Percentiles rank a stretch among this genome's conserved stretches.
phyloP scores from a whole-genome alignment of 805 yeast genomes.

The Sugiyamaella qingdaonensis region DNA sequence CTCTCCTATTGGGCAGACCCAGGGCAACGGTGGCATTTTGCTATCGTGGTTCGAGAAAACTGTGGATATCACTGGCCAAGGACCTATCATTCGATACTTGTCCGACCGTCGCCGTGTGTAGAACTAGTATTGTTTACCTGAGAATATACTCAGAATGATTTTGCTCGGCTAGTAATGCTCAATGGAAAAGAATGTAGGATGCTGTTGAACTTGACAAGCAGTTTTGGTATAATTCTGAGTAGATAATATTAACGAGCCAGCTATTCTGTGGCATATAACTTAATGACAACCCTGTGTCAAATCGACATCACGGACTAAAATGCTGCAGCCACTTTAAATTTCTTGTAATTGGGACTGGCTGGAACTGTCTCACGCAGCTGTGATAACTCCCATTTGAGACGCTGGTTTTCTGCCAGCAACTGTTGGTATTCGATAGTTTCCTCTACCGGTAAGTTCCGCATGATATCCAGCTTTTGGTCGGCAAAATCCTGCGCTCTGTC shows the following conservation, averaged over 20 bases:
- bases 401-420: slow-evolving; percentile 7
- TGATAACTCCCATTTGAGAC: not conserved
- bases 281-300: too few relatives aligned
- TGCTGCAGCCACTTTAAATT: too few relatives aligned
- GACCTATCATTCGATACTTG: slow-evolving; percentile 80
- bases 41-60: slow-evolving; percentile 92
- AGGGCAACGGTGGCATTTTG: slow-evolving; percentile 79
- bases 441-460: slow-evolving; percentile 8
- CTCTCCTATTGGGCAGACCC: slow-evolving; percentile 55
- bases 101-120: slow-evolving; percentile 80
- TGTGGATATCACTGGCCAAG: slow-evolving; percentile 78
- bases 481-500: slow-evolving; percentile 17
- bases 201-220: too few relatives aligned
- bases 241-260: too few relatives aligned
- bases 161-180: too few relatives aligned
- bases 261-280: too few relatives aligned
- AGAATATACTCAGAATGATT: too few relatives aligned
- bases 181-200: too few relatives aligned
- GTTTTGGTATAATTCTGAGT: too few relatives aligned
- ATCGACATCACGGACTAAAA: too few relatives aligned
- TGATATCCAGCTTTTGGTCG: slow-evolving; percentile 23
- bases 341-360: not conserved
- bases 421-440: slow-evolving; percentile 3
- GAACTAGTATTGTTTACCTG: slow-evolving; percentile 1
- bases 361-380: not conserved